Percentiles rank a stretch among this genome's conserved stretches.
phyloP scores from a whole-genome alignment of 176 grass and related monocot species.

The Oropetium thomaeum region DNA sequence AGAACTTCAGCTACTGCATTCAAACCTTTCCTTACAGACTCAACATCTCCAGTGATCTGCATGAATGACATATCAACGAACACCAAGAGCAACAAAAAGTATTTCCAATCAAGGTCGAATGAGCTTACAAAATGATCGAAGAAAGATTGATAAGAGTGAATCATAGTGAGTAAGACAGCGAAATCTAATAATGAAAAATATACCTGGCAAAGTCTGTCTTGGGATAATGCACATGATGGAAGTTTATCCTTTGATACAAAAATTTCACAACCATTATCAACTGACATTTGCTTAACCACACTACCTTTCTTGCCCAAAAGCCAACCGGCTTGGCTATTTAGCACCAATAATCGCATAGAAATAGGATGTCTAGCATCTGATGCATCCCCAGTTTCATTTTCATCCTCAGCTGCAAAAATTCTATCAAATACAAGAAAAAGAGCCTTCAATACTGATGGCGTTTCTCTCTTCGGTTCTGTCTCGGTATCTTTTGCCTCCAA shows the following conservation, averaged over 20 bases:
- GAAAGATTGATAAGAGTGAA: conserved; percentile 22
- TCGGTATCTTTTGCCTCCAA: conserved; percentile 33
- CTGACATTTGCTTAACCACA: conserved; percentile 78
- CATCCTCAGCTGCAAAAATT: conserved; percentile 57
- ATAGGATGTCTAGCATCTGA: conserved; percentile 37
- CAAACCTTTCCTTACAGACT: conserved; percentile 78
- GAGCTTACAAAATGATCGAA: conserved; percentile 20
- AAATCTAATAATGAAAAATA: conserved; percentile 18
- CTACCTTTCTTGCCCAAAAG: conserved; percentile 78
- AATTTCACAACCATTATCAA: conserved; percentile 70
- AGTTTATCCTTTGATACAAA: conserved; percentile 77
- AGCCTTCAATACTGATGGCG: conserved; percentile 49
- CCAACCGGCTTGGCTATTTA: conserved; percentile 78
- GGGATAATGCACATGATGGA: conserved; percentile 60
- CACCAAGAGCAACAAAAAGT: conserved; percentile 7
- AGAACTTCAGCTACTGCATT: conserved; percentile 60
- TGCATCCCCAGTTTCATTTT: conserved; percentile 41
- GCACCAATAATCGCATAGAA: conserved; percentile 72
- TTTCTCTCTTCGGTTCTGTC: conserved; percentile 39
- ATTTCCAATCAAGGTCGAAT: conserved; percentile 5
- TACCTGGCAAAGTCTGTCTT: conserved; percentile 89
- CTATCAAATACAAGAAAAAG: conserved; percentile 74
- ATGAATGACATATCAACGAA: conserved; percentile 35
- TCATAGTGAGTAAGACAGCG: neutral
- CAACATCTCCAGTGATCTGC: conserved; percentile 71